Conservation (phyloP, 73 alveolate species). For the Paramecium pentaurelia region DNA sequence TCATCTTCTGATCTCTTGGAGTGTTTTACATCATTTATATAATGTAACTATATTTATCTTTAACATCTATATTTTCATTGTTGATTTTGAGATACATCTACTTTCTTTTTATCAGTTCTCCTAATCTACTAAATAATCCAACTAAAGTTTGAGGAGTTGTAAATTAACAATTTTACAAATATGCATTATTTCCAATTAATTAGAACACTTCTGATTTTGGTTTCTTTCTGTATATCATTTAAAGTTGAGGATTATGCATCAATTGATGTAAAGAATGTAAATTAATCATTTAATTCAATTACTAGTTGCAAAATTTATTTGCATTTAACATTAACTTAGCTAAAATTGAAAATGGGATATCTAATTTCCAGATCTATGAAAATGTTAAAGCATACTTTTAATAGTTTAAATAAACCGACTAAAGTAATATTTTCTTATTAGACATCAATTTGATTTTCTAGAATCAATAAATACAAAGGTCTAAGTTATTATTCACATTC, state of each 20-base stretch:
- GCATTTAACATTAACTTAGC: neutral
- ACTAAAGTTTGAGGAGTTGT: neutral
- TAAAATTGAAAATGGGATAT: neutral
- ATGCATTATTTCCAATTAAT: neutral
- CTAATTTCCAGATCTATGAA: constrained; percentile 18
- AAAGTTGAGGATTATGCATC: neutral
- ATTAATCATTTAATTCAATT: neutral
- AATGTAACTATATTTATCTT: neutral
- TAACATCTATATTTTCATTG: neutral
- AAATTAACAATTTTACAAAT: neutral
- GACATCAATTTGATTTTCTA: neutral
- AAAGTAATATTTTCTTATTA: neutral
- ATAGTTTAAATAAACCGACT: neutral
- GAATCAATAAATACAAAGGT: neutral
- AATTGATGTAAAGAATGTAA: neutral
- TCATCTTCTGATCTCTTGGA: neutral
- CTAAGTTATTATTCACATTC: neutral
- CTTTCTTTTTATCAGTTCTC: neutral
- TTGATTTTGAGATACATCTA: neutral
- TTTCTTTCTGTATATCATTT: neutral
- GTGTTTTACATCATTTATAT: neutral
- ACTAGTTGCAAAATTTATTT: neutral
- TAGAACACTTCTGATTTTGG: neutral
- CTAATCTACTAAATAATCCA: neutral
- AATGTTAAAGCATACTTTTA: neutral